Conservation (phyloP, 2,329 filamentous ascomycete genomes). For the Aschersonia sp. region DNA sequence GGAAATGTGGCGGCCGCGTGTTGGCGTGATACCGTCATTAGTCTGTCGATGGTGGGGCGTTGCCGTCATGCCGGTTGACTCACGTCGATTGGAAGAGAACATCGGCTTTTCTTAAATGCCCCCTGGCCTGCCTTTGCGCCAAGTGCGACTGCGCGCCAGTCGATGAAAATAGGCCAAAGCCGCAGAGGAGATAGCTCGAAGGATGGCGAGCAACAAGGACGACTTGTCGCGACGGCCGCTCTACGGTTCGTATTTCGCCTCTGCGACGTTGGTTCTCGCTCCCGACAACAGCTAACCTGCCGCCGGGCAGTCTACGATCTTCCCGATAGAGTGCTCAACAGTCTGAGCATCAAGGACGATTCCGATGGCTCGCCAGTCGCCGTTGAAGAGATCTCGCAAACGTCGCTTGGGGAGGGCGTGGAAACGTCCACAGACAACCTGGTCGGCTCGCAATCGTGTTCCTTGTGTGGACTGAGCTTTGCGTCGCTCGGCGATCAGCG, state of each 20-base stretch:
- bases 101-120: not conserved
- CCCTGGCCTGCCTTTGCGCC: too few relatives aligned
- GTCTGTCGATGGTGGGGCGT: too few relatives aligned
- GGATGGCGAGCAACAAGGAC: slow-evolving; percentile 13
- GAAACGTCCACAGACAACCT: slow-evolving; percentile 17
- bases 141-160: too few relatives aligned
- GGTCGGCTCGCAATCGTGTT: slow-evolving; percentile 60
- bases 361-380: slow-evolving; percentile 11
- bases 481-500: slow-evolving; percentile 64
- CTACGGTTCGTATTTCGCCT: slow-evolving; percentile 24
- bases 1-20: too few relatives aligned
- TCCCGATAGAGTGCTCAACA: slow-evolving; percentile 55
- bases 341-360: slow-evolving; percentile 36
- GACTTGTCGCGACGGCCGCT: slow-evolving; percentile 35
- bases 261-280: not conserved
- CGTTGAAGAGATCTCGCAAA: slow-evolving; percentile 9
- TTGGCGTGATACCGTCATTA: too few relatives aligned
- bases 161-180: too few relatives aligned
- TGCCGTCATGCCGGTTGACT: not conserved
- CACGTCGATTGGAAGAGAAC: not conserved
- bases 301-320: slow-evolving; percentile 61
- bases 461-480: slow-evolving; percentile 63
- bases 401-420: slow-evolving; percentile 10
- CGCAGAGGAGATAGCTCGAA: not conserved
- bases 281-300: not conserved